phyloP scores from a whole-genome alignment of 257 asterid species.

The Solanum pinnatisectum region DNA sequence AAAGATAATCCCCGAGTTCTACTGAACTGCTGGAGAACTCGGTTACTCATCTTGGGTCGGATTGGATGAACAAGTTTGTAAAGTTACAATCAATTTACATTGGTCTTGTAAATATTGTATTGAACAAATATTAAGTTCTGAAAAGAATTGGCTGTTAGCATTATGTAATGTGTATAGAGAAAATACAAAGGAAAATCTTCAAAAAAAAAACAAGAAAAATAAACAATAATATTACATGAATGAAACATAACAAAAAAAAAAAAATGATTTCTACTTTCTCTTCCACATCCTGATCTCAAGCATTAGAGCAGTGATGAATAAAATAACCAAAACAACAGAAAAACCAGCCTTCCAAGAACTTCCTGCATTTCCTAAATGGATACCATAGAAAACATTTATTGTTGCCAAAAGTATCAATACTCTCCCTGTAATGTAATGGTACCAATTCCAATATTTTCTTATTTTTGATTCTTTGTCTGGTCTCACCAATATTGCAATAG shows the following conservation, averaged over 20 bases:
- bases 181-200: background rate
- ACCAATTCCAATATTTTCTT: slow-evolving; percentile 91
- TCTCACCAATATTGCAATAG: slow-evolving; percentile 54
- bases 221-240: background rate
- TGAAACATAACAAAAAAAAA: background rate
- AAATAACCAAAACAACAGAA: slow-evolving; percentile 36
- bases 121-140: background rate
- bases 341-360: slow-evolving; percentile 66
- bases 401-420: slow-evolving; percentile 47
- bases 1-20: background rate
- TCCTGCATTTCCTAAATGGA: slow-evolving; percentile 54
- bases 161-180: background rate
- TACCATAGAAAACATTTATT: slow-evolving; percentile 70
- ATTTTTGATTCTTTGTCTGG: slow-evolving; percentile 60
- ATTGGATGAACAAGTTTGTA: background rate
- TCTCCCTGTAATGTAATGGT: slow-evolving; percentile 59
- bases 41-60: background rate
- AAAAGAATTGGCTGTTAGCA: background rate
- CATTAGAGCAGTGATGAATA: slow-evolving; percentile 32
- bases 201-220: background rate
- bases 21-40: background rate
- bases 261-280: slow-evolving; percentile 3
- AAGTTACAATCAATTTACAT: background rate
- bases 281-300: slow-evolving; percentile 50
- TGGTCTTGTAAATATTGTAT: background rate